A percentile compares a stretch with the other conserved stretches of the same genome.
These are phyloP conservation scores for Stropharia rugosoannulata DNA, from an alignment of 768 basidiomycete species.

Conservation along the genomic window DNA sequence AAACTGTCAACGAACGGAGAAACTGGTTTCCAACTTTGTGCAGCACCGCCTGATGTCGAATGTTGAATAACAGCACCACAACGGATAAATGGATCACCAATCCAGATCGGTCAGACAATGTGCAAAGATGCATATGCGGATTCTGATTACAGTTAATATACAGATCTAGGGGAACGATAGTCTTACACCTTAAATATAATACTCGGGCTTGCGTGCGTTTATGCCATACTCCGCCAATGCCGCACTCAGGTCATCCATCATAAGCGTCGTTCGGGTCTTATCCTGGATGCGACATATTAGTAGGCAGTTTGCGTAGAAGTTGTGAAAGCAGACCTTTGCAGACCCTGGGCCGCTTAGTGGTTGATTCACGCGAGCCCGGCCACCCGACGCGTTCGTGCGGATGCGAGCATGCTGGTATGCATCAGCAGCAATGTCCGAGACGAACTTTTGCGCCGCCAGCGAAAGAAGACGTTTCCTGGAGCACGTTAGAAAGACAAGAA, in stretches of 20 bases:
- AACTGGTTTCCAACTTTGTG: no score
- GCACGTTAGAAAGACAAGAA: background rate
- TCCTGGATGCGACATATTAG: conserved; percentile 45
- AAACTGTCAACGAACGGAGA: no score
- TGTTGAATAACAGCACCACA: no score
- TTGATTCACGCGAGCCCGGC: conserved; percentile 65
- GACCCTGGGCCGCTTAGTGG: conserved; percentile 56
- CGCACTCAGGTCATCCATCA: conserved; percentile 95
- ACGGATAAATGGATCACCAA: no score
- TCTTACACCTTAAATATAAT: conserved; percentile 64
- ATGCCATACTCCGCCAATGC: conserved; percentile 97
- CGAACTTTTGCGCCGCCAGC: conserved; percentile 95
- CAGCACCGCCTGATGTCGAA: no score
- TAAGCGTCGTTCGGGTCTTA: conserved; percentile 89
- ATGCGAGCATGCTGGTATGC: conserved; percentile 98
- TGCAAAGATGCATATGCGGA: no score
- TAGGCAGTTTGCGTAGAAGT: background rate
- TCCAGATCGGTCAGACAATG: no score
- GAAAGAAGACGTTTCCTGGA: conserved; percentile 93
- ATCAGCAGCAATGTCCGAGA: conserved; percentile 94
- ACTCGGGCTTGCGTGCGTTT: conserved; percentile 91
- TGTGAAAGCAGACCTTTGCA: conserved; percentile 45
- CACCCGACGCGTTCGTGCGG: conserved; percentile 81
- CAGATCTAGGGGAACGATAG: background rate
- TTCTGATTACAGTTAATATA: background rate